Base-by-base conservation (phyloP, 2,329 filamentous ascomycete genomes). In the Penicillium crustosum region DNA sequence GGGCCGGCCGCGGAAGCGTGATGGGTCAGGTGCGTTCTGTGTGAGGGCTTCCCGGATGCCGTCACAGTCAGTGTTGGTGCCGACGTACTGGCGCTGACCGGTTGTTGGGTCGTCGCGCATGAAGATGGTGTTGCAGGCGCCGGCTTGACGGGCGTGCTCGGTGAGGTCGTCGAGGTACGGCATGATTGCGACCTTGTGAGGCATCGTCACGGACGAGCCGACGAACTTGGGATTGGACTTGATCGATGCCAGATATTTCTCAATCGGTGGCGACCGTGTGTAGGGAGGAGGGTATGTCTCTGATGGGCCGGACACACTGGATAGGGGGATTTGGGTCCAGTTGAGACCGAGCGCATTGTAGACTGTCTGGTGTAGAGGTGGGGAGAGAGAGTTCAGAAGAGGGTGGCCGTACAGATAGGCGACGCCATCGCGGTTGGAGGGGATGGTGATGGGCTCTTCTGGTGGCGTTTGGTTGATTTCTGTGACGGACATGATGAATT, bases 91-190 rank as follows among this genome's bases (percentile, higher is more conserved):
- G 19, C 81, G 77, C 35, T 75, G 75, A 50, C 82, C 81, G 47
- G 79, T 73, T 17, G 19, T 45, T 8, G 63, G 61, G 38, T 71
- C 66, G 1, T 73, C 71, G 48, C 83, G 79, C 47, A 90, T 72
- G 77, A 89, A 93, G 52, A 93, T 82, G 0, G 90, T 94, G 79
- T 94, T 93, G 74, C 89, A 88, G 50, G 90, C 90, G 48, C 90
- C 89, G 23, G 92, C 87, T 36, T 87, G 86, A 49, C 83, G 82
- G 64, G 86, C 89, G 74, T 92, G 89, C 23, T 85, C 82, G 7
- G 89, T 91, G 38, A 93, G 78, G 53, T 87, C 84, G 68, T 93
- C 89, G 9, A 93, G 82, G 65, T 90, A 81, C 0, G 84, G 81
- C 59, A 93, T 84, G 70, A 93, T 91, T 66, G 85, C 81, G 27